phyloP scores from a whole-genome alignment of 139 green algal genomes.

The Chlorella sp. region DNA sequence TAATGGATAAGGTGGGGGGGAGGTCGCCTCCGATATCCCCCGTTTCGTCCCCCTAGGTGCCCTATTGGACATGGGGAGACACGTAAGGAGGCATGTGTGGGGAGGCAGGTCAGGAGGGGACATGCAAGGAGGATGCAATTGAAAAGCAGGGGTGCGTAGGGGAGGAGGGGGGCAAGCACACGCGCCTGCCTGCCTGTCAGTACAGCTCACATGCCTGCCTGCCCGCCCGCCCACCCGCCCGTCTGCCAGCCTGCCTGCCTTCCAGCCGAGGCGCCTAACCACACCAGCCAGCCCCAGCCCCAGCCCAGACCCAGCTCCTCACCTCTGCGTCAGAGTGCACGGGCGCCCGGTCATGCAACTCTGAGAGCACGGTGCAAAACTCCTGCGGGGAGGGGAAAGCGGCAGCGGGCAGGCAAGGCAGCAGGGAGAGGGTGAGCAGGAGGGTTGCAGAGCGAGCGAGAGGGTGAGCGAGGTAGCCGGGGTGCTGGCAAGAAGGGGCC shows the following conservation, averaged over 20 bases:
- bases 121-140: too few species aligned
- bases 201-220: not conserved
- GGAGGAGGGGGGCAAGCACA: not conserved
- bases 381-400: constrained; percentile 29
- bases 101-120: too few species aligned
- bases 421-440: not conserved
- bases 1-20: too few species aligned
- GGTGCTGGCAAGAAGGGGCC: too few species aligned
- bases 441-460: not conserved
- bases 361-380: constrained; percentile 59
- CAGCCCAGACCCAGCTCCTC: not conserved
- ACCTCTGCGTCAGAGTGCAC: constrained; percentile 62
- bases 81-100: too few species aligned
- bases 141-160: too few species aligned
- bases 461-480: not conserved
- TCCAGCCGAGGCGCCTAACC: not conserved
- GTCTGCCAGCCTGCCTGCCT: too few species aligned
- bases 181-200: not conserved
- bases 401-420: not conserved
- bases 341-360: constrained; percentile 83
- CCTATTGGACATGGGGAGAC: too few species aligned
- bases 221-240: too few species aligned
- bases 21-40: too few species aligned
- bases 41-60: too few species aligned
- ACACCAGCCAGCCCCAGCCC: not conserved